These are phyloP conservation scores for Aspergillus ustus DNA, from an alignment of 2,329 filamentous ascomycete genomes.

Conservation along the genomic window DNA sequence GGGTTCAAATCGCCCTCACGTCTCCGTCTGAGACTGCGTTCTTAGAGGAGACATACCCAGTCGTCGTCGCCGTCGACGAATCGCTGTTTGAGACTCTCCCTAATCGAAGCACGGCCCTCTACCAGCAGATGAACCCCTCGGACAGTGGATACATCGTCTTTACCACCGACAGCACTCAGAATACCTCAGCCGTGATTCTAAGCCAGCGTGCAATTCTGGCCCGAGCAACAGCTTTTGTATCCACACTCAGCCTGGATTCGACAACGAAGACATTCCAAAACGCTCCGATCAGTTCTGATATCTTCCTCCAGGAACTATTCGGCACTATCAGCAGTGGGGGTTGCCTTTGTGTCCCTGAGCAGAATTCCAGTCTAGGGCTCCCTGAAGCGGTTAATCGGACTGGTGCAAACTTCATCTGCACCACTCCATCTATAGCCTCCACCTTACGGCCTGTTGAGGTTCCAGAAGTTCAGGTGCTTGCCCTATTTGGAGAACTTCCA, in stretches of 20 bases:
- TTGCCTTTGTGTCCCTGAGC: slow-evolving; percentile 52
- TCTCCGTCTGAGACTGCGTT: slow-evolving; percentile 42
- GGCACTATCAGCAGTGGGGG: slow-evolving; percentile 47
- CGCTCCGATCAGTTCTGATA: slow-evolving; percentile 52
- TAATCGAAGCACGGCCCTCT: slow-evolving; percentile 14
- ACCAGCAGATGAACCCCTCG: slow-evolving; percentile 15
- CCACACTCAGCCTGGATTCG: slow-evolving; percentile 26
- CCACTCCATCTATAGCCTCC: slow-evolving; percentile 36
- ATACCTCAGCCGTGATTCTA: slow-evolving; percentile 42
- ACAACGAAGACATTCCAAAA: slow-evolving; percentile 45
- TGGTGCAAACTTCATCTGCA: slow-evolving; percentile 38
- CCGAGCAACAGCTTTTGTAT: slow-evolving; percentile 35
- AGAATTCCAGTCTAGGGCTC: slow-evolving; percentile 53
- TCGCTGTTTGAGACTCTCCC: slow-evolving; percentile 43
- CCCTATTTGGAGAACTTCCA: slow-evolving; percentile 25
- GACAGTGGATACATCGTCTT: slow-evolving; percentile 41
- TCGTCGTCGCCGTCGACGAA: slow-evolving; percentile 41
- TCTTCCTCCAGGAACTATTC: slow-evolving; percentile 47
- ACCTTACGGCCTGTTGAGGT: slow-evolving; percentile 34
- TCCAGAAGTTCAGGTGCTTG: slow-evolving; percentile 30
- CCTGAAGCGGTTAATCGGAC: slow-evolving; percentile 55
- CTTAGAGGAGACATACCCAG: slow-evolving; percentile 48
- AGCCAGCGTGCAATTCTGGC: slow-evolving; percentile 39
- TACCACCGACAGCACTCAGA: slow-evolving; percentile 30
- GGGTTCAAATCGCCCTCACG: slow-evolving; percentile 46